Base-by-base conservation (phyloP, 179 eudicot species). In the Spergularia azorica region DNA sequence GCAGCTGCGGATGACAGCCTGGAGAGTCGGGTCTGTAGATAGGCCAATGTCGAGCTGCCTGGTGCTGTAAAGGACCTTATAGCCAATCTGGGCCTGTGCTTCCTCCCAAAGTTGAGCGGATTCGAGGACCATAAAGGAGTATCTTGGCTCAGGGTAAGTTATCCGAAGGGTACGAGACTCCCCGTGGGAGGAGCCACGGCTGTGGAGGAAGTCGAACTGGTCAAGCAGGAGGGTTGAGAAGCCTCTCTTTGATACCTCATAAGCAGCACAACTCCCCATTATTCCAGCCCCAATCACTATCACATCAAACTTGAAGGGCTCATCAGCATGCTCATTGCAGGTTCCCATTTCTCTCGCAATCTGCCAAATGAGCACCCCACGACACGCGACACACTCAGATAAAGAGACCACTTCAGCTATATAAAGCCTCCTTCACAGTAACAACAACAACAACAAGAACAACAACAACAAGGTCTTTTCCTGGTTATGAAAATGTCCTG, bases 171-270 rank as follows among this genome's bases (percentile, higher is more conserved):
- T 92, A 8, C 98, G 84, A 17, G 98, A 95, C 80, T 95, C 98
- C 36, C 98, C 98, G 57, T 95, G 98, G 71, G 98, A 95, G 63
- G 98, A 95, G 7, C 96, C 98, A 6, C 90, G 84, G 86, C 86
- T 88, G 90, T 95, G 98, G 41, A 95, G 86, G 79, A 95, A 87
- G 73, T 94, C 98, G 64, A 89, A 94, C 38, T 91, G 97, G 41
- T 94, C 98, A 1, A 94, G 79, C 41, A 94, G 83, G n/a, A 91
- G 84, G 0, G 89, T 88, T 16, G 76, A 82, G 16, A 18, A 72
- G 17, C 91, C 87, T 15, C 90, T 82, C 73, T 87, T 89, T 2
- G 98, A 83, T 0, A 86, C 65, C 63, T 89, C 80, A 72, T 95
- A 95, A 2, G 98, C 95, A 4, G 92, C 75, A 67, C 89, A 86